Conservation (phyloP, 305 asterid genomes). For the Petunia hybrid region DNA sequence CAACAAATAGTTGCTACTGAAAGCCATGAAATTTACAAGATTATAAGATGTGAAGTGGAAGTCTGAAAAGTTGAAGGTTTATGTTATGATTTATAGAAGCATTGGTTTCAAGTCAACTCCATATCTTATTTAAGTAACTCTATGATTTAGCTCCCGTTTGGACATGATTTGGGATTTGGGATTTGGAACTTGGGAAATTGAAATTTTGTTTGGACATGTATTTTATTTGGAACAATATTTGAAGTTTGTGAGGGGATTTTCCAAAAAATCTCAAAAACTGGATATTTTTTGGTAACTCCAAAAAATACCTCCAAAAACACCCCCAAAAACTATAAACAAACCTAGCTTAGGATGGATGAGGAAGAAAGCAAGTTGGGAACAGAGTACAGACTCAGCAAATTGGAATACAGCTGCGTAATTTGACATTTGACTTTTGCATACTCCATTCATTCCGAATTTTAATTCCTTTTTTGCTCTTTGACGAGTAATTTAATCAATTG, state of each 20-base stretch:
- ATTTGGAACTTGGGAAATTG: too few relatives aligned
- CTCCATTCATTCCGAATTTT: not conserved
- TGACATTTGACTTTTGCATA: conserved; percentile 10
- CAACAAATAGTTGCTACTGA: not conserved
- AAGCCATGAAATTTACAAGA: not conserved
- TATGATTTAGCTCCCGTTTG: too few relatives aligned
- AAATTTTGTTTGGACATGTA: too few relatives aligned
- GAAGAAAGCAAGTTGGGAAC: not conserved
- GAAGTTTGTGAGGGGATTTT: too few relatives aligned
- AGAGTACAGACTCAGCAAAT: not conserved
- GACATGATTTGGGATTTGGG: too few relatives aligned
- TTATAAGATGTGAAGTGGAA: not conserved
- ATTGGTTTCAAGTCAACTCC: not conserved
- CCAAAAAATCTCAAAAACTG: too few relatives aligned
- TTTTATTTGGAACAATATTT: too few relatives aligned
- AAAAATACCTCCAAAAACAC: too few relatives aligned
- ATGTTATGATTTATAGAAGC: conserved; percentile 20
- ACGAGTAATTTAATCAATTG: not conserved
- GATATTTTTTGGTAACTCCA: too few relatives aligned
- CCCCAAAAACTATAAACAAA: too few relatives aligned
- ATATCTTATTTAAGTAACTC: not conserved
- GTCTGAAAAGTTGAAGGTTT: conserved; percentile 8
- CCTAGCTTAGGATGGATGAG: not conserved
- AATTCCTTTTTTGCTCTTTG: not conserved
- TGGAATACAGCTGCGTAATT: not conserved